These are phyloP conservation scores for Pharnaceum exiguum DNA, from an alignment of 148 eudicot species.

Conservation along the genomic window DNA sequence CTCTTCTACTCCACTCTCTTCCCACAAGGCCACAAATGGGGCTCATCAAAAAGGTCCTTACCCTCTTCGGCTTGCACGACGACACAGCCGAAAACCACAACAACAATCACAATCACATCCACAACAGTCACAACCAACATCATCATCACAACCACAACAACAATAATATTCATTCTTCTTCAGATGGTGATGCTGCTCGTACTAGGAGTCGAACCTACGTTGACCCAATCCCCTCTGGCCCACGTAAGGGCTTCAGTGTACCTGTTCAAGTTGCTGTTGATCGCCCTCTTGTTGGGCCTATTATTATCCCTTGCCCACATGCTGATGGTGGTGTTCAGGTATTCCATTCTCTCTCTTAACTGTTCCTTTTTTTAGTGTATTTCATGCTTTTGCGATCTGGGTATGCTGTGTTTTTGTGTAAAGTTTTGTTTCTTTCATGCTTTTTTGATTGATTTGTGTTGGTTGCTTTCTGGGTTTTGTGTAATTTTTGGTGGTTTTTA, in stretches of 20 bases:
- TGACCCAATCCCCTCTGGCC: constrained; percentile 39
- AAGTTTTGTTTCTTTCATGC: not conserved
- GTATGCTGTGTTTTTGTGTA: not conserved
- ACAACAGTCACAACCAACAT: not conserved
- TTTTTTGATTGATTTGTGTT: no score
- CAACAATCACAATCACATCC: constrained; percentile 2
- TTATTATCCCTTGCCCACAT: constrained; percentile 53
- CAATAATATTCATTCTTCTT: no score
- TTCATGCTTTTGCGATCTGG: not conserved
- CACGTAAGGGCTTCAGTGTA: constrained; percentile 78
- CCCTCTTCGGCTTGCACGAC: constrained; percentile 56
- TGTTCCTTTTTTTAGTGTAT: not conserved
- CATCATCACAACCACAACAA: not conserved
- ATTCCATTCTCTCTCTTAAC: not conserved
- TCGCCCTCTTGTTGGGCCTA: constrained; percentile 48
- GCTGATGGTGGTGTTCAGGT: constrained; percentile 92
- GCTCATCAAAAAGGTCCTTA: constrained; percentile 41
- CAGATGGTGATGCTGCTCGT: constrained; percentile 8
- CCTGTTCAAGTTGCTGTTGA: constrained; percentile 72
- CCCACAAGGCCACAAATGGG: constrained; percentile 28
- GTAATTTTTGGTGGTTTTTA: no score
- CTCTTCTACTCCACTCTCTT: not conserved
- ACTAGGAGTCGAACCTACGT: constrained; percentile 14
- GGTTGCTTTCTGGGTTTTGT: no score
- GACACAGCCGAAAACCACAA: constrained; percentile 27